phyloP scores from a whole-genome alignment of 2,329 filamentous ascomycete species.

The Fusarium brachygibbosum region DNA sequence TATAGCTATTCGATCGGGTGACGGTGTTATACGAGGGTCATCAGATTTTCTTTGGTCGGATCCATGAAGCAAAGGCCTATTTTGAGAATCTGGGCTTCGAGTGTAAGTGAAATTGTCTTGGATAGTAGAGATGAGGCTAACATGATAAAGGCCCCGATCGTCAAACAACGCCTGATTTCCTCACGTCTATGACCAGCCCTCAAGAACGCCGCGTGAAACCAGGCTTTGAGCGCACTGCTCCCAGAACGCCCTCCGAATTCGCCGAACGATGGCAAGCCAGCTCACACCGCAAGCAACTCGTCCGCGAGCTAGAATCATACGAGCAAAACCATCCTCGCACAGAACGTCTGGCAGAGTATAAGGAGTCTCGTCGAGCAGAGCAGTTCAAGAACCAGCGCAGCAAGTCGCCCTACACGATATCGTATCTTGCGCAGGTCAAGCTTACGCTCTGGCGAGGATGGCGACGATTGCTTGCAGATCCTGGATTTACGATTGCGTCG shows the following conservation, averaged over 20 bases:
- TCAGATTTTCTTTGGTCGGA: constrained; percentile 75
- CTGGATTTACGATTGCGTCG: constrained; percentile 56
- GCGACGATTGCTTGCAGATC: constrained; percentile 57
- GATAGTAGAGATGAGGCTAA: background rate
- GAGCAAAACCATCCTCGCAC: constrained; percentile 39
- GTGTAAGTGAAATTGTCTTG: constrained; percentile 9
- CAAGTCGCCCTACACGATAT: constrained; percentile 64
- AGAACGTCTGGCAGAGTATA: constrained; percentile 42
- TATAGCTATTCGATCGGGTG: constrained; percentile 75
- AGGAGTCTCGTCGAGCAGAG: constrained; percentile 39
- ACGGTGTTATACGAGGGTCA: constrained; percentile 76
- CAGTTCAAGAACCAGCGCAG: constrained; percentile 55
- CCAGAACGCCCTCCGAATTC: constrained; percentile 56
- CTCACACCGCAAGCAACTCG: constrained; percentile 46
- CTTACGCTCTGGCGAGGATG: constrained; percentile 59
- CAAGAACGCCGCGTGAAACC: constrained; percentile 52
- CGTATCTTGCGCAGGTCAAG: constrained; percentile 59
- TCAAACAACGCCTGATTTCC: constrained; percentile 48
- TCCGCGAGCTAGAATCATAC: constrained; percentile 50
- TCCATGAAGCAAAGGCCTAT: constrained; percentile 69
- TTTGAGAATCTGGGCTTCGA: constrained; percentile 63
- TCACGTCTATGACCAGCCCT: constrained; percentile 59
- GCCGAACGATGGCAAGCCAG: constrained; percentile 52
- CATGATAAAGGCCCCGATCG: constrained; percentile 39
- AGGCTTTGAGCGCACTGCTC: constrained; percentile 52